Evolutionary conservation across 2,329 filamentous ascomycete species (phyloP).

Genomic region (Paracoccidioides lutzii): DNA sequence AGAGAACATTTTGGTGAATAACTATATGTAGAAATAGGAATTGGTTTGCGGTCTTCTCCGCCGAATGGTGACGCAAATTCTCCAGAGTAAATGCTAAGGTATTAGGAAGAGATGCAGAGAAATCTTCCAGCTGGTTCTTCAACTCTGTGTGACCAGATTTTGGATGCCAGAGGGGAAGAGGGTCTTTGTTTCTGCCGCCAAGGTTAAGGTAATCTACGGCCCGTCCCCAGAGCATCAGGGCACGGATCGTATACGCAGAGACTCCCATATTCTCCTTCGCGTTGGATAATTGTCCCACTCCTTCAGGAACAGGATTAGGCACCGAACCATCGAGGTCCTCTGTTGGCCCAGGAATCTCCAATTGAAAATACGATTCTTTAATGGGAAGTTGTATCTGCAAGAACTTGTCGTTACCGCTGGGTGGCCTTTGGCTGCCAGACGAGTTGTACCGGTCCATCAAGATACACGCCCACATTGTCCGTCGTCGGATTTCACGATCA

Average conservation of each 20-base stretch:
- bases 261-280: slow-evolving; percentile 83
- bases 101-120: slow-evolving; percentile 56
- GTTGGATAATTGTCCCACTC: slow-evolving; percentile 52
- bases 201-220: slow-evolving; percentile 85
- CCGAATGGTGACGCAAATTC: slow-evolving; percentile 73
- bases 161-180: slow-evolving; percentile 65
- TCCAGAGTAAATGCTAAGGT: slow-evolving; percentile 62
- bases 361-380: slow-evolving; percentile 76
- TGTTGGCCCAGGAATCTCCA: slow-evolving; percentile 80
- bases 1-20: slow-evolving; percentile 77
- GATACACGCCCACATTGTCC: slow-evolving; percentile 98
- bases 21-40: slow-evolving; percentile 87
- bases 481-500: slow-evolving; percentile 79
- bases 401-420: slow-evolving; percentile 80
- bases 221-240: slow-evolving; percentile 78
- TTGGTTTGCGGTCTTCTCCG: slow-evolving; percentile 76
- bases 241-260: slow-evolving; percentile 74
- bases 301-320: slow-evolving; percentile 47
- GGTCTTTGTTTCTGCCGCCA: slow-evolving; percentile 68
- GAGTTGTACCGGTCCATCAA: slow-evolving; percentile 97
- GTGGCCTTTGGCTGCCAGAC: slow-evolving; percentile 81
- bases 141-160: slow-evolving; percentile 65
- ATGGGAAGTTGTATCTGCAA: slow-evolving; percentile 83
- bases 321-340: slow-evolving; percentile 66
- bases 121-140: slow-evolving; percentile 56